Evolutionary conservation across 441 rosid genomes (phyloP).

Genomic region (Corymbia calophylla): DNA sequence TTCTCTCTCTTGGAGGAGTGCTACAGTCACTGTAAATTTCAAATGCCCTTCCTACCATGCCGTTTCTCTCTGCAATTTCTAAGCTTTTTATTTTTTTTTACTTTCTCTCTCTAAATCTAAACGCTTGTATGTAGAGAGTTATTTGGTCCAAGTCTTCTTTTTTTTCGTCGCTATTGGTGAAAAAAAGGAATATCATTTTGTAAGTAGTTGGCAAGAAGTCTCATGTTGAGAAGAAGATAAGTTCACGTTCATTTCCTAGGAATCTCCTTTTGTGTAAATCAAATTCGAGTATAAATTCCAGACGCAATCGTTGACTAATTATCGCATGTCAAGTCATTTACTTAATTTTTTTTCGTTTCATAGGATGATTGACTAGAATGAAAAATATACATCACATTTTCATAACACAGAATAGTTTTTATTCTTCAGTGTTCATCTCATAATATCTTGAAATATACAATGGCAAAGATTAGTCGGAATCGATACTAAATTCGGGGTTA

Average conservation of each 20-base stretch:
- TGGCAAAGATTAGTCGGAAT: neutral
- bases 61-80: neutral
- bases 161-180: neutral
- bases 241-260: neutral
- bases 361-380: neutral
- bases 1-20: neutral
- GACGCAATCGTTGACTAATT: neutral
- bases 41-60: neutral
- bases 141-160: neutral
- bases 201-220: neutral
- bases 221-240: neutral
- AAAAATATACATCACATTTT: neutral
- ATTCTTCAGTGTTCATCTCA: fast-evolving
- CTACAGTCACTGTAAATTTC: neutral
- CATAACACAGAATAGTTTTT: fast-evolving
- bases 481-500: neutral
- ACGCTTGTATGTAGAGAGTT: neutral
- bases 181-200: neutral
- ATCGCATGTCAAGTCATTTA: neutral
- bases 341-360: neutral
- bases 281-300: neutral
- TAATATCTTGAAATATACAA: neutral
- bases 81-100: neutral
- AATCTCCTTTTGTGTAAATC: no score
- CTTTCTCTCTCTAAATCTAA: neutral